Evolutionary conservation across 768 basidiomycete species (phyloP).

Genomic region (Mycena haematopus): DNA sequence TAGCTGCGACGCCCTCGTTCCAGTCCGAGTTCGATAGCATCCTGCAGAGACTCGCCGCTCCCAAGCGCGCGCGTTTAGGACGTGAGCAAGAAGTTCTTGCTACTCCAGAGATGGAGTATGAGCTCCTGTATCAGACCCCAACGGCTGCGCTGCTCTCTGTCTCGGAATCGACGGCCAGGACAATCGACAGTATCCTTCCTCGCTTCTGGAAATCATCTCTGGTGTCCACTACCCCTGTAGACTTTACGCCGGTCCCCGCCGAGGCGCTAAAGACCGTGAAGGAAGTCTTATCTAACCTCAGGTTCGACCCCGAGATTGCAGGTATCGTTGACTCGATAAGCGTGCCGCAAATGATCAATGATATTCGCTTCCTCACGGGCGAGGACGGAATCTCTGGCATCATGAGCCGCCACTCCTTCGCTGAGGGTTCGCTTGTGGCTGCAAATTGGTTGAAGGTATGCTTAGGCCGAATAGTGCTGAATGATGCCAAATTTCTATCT

Average conservation of each 20-base stretch:
- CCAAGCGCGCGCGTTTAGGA: constrained; percentile 5
- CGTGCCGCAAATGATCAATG: constrained; percentile 65
- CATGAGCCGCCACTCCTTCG: constrained; percentile 83
- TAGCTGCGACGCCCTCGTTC: constrained; percentile 38
- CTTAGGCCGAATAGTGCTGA: neutral
- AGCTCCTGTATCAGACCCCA: constrained; percentile 50
- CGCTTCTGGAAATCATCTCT: constrained; percentile 74
- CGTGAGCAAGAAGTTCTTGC: constrained; percentile 24
- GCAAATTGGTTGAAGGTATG: constrained; percentile 73
- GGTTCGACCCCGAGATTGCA: constrained; percentile 74
- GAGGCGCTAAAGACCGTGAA: constrained; percentile 61
- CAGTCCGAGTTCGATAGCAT: constrained; percentile 44
- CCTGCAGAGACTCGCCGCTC: constrained; percentile 36
- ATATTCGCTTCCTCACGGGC: constrained; percentile 85
- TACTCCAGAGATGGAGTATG: constrained; percentile 32
- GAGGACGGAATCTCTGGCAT: constrained; percentile 79
- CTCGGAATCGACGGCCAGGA: constrained; percentile 43
- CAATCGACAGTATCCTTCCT: constrained; percentile 70
- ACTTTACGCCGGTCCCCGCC: constrained; percentile 62
- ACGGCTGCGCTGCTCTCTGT: constrained; percentile 60
- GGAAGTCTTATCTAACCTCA: constrained; percentile 60
- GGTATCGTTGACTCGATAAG: constrained; percentile 74
- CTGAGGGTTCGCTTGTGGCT: constrained; percentile 65
- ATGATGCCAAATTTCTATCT: neutral
- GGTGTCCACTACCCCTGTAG: constrained; percentile 56